Evolutionary conservation across 345 rosid genomes (phyloP).

Genomic region (Cochlearia excelsa): DNA sequence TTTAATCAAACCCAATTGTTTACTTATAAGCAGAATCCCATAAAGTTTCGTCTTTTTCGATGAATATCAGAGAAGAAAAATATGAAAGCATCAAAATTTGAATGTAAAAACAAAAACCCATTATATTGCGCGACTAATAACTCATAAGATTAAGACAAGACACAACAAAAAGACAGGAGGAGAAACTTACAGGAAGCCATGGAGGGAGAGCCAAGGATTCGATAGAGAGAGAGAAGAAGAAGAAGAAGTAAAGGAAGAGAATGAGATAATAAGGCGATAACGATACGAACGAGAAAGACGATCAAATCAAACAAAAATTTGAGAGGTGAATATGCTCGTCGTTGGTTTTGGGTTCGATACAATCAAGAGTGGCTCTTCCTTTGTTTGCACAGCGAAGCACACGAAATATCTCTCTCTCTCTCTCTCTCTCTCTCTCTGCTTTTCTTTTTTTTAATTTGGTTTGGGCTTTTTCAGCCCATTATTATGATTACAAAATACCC

Average conservation of each 20-base stretch:
- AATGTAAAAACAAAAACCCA: neutral
- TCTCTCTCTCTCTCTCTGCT: too few relatives aligned
- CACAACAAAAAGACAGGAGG: slow-evolving; percentile 1
- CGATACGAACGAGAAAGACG: slow-evolving; percentile 32
- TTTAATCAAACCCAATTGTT: too few relatives aligned
- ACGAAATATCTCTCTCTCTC: too few relatives aligned
- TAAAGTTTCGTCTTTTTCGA: too few relatives aligned
- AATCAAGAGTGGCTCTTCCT: slow-evolving; percentile 29
- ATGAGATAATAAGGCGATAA: slow-evolving; percentile 6
- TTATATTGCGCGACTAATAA: too few relatives aligned
- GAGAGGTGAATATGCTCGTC: slow-evolving; percentile 21
- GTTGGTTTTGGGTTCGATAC: slow-evolving; percentile 36
- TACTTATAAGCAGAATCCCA: too few relatives aligned
- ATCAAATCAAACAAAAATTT: slow-evolving; percentile 18
- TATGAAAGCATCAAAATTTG: slow-evolving; percentile 2
- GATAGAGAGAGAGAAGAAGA: slow-evolving; percentile 6
- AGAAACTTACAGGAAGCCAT: slow-evolving; percentile 40
- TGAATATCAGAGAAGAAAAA: neutral
- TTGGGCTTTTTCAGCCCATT: slow-evolving; percentile 24
- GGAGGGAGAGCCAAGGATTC: slow-evolving; percentile 22
- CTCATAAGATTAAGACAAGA: neutral
- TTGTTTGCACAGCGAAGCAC: slow-evolving; percentile 4
- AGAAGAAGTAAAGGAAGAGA: neutral
- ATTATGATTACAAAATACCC: neutral
- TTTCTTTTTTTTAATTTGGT: neutral